Evolutionary conservation across 2,329 filamentous ascomycete genomes (phyloP).

Genomic region (Fusarium sp.): DNA sequence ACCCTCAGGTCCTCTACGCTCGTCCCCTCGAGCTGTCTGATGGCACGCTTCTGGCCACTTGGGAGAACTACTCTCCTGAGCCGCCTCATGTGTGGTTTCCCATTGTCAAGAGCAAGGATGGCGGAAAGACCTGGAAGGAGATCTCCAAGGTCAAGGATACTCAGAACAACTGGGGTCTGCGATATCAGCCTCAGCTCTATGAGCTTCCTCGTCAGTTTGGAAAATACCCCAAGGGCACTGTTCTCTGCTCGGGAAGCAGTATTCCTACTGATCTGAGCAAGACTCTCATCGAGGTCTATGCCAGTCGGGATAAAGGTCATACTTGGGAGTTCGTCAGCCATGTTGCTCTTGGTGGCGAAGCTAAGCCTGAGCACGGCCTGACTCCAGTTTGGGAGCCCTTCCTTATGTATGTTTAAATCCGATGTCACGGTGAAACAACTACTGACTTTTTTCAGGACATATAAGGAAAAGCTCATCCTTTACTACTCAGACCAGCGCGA

Average conservation of each 20-base stretch:
- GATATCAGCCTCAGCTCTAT: conserved; percentile 78
- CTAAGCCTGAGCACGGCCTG: conserved; percentile 72
- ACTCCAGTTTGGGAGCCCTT: conserved; percentile 82
- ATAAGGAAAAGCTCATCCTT: conserved; percentile 70
- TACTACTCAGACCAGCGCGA: conserved; percentile 82
- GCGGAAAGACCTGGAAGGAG: conserved; percentile 72
- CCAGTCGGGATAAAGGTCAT: conserved; percentile 69
- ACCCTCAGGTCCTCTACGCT: conserved; percentile 60
- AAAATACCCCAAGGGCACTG: conserved; percentile 70
- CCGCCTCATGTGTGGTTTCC: conserved; percentile 69
- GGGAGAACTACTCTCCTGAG: conserved; percentile 70
- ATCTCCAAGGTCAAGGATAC: conserved; percentile 73
- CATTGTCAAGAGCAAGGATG: conserved; percentile 66
- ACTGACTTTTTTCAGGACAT: conserved; percentile 55
- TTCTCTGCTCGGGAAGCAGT: conserved; percentile 72
- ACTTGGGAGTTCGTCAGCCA: conserved; percentile 77
- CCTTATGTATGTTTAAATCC: conserved; percentile 57
- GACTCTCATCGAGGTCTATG: conserved; percentile 79
- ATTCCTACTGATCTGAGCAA: conserved; percentile 70
- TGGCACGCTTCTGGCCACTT: conserved; percentile 65
- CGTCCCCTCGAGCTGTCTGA: conserved; percentile 60
- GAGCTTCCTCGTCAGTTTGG: conserved; percentile 70
- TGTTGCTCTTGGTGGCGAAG: conserved; percentile 73
- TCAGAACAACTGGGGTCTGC: conserved; percentile 73
- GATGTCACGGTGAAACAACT: fast-evolving